These are phyloP conservation scores for Berberis thunbergii DNA, from an alignment of 164 flowering plant genomes.

Conservation along the genomic window DNA sequence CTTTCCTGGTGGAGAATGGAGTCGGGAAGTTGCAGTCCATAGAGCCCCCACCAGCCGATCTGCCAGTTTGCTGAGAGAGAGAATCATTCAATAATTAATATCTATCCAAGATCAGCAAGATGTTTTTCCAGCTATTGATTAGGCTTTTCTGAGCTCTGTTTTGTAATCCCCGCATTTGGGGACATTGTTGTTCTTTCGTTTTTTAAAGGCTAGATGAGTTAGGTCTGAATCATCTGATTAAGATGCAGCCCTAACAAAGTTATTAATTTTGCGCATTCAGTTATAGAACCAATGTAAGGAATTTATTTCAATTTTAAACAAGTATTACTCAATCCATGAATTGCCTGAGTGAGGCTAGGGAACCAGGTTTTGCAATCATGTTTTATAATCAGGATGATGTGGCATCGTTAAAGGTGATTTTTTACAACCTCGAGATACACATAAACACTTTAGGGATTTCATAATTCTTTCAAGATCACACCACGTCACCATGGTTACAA, in stretches of 20 bases:
- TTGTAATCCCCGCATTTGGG: slow-evolving; percentile 6
- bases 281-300: slow-evolving; percentile 4
- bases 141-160: background rate
- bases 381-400: too few species aligned
- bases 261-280: slow-evolving; percentile 2
- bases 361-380: too few species aligned
- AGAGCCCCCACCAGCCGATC: slow-evolving; percentile 60
- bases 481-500: too few species aligned
- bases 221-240: background rate
- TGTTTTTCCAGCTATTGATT: background rate
- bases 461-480: too few species aligned
- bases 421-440: too few species aligned
- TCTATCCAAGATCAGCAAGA: background rate
- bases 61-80: slow-evolving; percentile 49
- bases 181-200: slow-evolving; percentile 2
- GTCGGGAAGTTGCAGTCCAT: slow-evolving; percentile 40
- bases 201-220: background rate
- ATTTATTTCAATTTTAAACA: background rate
- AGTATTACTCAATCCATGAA: background rate
- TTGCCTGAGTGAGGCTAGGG: background rate
- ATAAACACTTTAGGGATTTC: too few species aligned
- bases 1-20: slow-evolving; percentile 65
- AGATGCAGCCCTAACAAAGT: background rate
- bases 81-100: background rate
- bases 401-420: too few species aligned